Conservation (phyloP, 169 alveolate species). For the Eimeria praecox region DNA sequence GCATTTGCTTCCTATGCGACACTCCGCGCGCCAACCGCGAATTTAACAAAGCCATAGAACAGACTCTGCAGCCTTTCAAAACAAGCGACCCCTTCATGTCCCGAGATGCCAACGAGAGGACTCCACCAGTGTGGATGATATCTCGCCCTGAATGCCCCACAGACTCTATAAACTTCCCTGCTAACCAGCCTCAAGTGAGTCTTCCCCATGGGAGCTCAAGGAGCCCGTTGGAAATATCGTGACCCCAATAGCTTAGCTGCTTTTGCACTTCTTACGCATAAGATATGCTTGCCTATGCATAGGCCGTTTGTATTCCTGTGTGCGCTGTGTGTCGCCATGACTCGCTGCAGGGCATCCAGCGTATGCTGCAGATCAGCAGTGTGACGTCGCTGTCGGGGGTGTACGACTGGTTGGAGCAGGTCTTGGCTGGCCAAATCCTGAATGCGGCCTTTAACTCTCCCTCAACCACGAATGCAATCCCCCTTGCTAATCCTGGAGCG, state of each 20-base stretch:
- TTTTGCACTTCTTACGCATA: neutral
- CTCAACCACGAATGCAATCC: conserved; percentile 55
- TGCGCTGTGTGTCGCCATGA: neutral
- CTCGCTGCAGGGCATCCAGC: conserved; percentile 41
- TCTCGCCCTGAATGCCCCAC: conserved; percentile 44
- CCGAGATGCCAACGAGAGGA: conserved; percentile 12
- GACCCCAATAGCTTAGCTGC: no score
- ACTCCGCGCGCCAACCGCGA: conserved; percentile 69
- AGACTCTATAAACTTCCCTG: conserved; percentile 9
- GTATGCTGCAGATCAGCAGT: conserved; percentile 25
- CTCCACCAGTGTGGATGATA: conserved; percentile 67
- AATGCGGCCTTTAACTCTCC: conserved; percentile 78
- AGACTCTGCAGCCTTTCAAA: conserved; percentile 47
- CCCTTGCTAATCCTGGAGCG: conserved; percentile 80
- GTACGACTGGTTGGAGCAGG: conserved; percentile 81
- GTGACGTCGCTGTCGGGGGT: conserved; percentile 74
- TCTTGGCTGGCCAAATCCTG: conserved; percentile 62
- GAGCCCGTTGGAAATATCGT: neutral
- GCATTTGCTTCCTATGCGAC: conserved; percentile 67
- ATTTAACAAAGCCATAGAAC: conserved; percentile 28
- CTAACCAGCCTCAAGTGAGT: conserved; percentile 47
- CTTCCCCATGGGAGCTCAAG: neutral
- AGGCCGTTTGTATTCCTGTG: neutral
- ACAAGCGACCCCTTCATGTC: conserved; percentile 67
- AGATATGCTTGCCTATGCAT: neutral